phyloP scores from a whole-genome alignment of 495 filamentous ascomycete species.

The Viridothelium virens region DNA sequence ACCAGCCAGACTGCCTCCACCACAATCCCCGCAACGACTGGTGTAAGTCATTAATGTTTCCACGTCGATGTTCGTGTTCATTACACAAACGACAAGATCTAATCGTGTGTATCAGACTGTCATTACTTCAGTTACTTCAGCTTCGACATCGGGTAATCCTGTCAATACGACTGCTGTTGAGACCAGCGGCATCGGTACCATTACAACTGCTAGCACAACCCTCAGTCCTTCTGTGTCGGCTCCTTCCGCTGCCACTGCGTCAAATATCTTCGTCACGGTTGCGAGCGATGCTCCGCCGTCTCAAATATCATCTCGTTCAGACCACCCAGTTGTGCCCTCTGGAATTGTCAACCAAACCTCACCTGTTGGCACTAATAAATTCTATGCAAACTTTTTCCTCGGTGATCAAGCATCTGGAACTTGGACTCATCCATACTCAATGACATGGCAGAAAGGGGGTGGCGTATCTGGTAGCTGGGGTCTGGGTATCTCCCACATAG shows the following conservation, averaged over 20 bases:
- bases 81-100: neutral
- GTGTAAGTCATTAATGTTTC: neutral
- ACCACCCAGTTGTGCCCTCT: conserved; percentile 32
- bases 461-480: conserved; percentile 66
- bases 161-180: neutral
- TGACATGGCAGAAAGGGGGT: conserved; percentile 66
- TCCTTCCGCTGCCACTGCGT: conserved; percentile 19
- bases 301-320: conserved; percentile 29
- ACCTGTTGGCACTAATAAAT: conserved; percentile 79
- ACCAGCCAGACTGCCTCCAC: conserved; percentile 8
- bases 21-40: neutral
- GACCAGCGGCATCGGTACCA: conserved; percentile 1
- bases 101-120: neutral
- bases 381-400: conserved; percentile 84
- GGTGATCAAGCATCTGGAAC: conserved; percentile 60
- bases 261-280: conserved; percentile 35
- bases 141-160: conserved; percentile 3
- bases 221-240: conserved; percentile 23
- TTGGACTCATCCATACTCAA: conserved; percentile 80
- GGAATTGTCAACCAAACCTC: conserved; percentile 36
- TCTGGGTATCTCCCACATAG: conserved; percentile 64
- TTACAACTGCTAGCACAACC: conserved; percentile 25
- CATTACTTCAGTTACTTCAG: conserved; percentile 6
- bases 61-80: no score
- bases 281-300: conserved; percentile 31